These are phyloP conservation scores for Manihot esculenta DNA, from an alignment of 441 rosid genomes.

Conservation along the genomic window DNA sequence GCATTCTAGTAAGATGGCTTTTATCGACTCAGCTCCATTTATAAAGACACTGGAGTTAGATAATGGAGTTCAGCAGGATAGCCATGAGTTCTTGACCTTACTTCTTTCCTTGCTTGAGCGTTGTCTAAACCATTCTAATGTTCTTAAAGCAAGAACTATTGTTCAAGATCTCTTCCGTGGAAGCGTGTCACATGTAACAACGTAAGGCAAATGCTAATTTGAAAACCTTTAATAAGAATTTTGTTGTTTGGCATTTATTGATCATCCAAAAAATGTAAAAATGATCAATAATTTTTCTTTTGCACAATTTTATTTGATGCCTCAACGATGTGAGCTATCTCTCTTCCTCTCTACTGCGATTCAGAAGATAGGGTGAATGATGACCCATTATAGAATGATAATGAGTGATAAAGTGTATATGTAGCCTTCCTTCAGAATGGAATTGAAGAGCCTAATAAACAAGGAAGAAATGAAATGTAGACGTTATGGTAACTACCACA, in stretches of 20 bases:
- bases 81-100: conserved; percentile 92
- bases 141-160: conserved; percentile 61
- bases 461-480: neutral
- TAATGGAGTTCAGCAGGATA: conserved; percentile 96
- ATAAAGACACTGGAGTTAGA: conserved; percentile 87
- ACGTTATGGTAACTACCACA: neutral
- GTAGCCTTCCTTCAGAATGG: neutral
- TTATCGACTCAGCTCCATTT: conserved; percentile 94
- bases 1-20: conserved; percentile 79
- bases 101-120: conserved; percentile 95
- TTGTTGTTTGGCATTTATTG: neutral
- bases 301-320: neutral
- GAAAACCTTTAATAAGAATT: neutral
- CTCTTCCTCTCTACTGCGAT: neutral
- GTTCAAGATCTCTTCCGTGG: conserved; percentile 99
- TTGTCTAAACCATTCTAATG: conserved; percentile 65
- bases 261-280: neutral
- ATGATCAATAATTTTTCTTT: neutral
- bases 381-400: neutral
- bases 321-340: neutral
- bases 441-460: neutral
- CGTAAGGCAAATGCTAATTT: conserved; percentile 50
- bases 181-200: conserved; percentile 95
- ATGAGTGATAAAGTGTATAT: neutral
- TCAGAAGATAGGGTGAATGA: neutral